These are phyloP conservation scores for Acanthamoeba triangularis DNA, from an alignment of 208 protist genomes.

Conservation along the genomic window DNA sequence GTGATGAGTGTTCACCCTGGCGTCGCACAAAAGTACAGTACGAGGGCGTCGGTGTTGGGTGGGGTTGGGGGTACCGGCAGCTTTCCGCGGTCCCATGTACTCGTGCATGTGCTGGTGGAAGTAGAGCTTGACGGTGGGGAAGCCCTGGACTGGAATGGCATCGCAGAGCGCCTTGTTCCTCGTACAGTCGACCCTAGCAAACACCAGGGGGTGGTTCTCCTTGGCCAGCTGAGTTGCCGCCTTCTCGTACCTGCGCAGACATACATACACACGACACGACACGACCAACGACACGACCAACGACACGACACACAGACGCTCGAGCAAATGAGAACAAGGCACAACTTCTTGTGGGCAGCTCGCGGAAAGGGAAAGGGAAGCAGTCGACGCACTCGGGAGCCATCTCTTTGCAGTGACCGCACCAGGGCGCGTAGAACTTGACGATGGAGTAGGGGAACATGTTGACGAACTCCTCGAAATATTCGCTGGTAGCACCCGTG, in stretches of 20 bases:
- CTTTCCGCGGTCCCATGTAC: not conserved
- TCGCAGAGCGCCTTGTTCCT: not conserved
- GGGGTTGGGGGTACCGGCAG: not conserved
- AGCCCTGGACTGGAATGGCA: not conserved
- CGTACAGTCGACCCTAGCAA: slow-evolving; percentile 64
- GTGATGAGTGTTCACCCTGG: no score
- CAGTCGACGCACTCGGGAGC: slow-evolving; percentile 67
- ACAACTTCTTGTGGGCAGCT: no score
- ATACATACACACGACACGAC: not conserved
- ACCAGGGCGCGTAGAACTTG: slow-evolving; percentile 81
- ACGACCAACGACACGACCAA: no score
- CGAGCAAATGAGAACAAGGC: no score
- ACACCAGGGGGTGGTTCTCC: not conserved
- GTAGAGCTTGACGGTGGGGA: slow-evolving; percentile 60
- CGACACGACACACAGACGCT: not conserved
- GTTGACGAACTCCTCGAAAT: not conserved
- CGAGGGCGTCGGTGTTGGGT: no score
- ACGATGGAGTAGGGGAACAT: not conserved
- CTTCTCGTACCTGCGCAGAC: slow-evolving; percentile 8
- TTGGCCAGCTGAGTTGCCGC: slow-evolving; percentile 40
- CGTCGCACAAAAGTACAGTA: no score
- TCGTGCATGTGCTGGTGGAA: not conserved
- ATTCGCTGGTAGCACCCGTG: not conserved
- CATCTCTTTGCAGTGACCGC: slow-evolving; percentile 80
- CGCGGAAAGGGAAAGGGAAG: not conserved